Evolutionary conservation across 2,329 filamentous ascomycete species (phyloP), one percentile per base, ranked within the genome.

Genomic region (Aureobasidium sp.): DNA sequence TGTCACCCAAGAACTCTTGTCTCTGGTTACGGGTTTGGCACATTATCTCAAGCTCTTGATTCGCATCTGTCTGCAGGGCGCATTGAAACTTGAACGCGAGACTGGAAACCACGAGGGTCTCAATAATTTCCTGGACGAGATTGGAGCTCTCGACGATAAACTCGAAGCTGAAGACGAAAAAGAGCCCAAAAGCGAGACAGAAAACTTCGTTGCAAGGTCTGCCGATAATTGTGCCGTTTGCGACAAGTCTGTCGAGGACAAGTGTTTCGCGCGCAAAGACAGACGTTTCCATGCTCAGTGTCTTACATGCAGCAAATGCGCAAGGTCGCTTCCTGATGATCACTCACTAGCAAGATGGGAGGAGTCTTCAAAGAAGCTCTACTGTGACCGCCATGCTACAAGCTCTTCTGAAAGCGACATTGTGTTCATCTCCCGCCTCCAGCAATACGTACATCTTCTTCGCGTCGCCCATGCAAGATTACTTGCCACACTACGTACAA

Each of bases 41-140:
- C 93, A 98, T 70, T 98, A 98, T 66, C 81, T 98, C 51, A 98
- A 98, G 70, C 85, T 98, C 29, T 80, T 98, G 56, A 98, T 98
- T 62, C 84, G 93, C 45, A 98, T 98, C 62, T 96, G 93, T 65
- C 79, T 98, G 24, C 94, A 97, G 67, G 93, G 91, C 27, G 86
- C 93, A 6, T 74, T 98, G 41, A 91, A 90, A 63, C 79, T 97
- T 34, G 93, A 98, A 70, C 84, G 89, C 54, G 91, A 97, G 63
- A 84, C 84, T 44, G 77, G 79, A 49, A 85, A 79, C 24, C 76
- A 86, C 1, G 84, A 86, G 58, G 89, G 88, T 10, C 74, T 98
- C 21, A 85, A 88, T 62, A 78, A 80, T 50, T 96, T 98, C 67
- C 77, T 98, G 40, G 82, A 88, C 53, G 86, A 93, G 61, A 79